Percentiles rank a stretch among this genome's conserved stretches.
Conservation (phyloP, 164 flowering plant genomes). For the Kalanchoe fedtschenkoi region DNA sequence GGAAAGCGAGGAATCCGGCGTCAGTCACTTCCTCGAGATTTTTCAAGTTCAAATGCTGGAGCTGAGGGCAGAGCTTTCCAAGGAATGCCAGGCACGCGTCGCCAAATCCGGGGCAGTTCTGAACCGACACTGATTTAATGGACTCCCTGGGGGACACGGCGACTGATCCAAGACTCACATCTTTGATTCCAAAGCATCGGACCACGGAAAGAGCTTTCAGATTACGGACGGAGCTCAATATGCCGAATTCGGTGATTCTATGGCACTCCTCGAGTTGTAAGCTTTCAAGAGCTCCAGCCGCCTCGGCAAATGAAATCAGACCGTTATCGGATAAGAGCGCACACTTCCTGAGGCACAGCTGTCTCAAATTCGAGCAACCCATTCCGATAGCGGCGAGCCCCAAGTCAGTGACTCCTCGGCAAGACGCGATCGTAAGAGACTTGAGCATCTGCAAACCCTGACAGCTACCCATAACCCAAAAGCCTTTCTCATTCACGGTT, state of each 20-base stretch:
- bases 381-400: slow-evolving; percentile 22
- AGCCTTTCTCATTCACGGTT: slow-evolving; percentile 28
- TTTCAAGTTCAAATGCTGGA: not conserved
- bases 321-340: slow-evolving; percentile 23
- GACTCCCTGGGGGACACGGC: not conserved
- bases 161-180: not conserved
- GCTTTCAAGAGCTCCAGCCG: slow-evolving; percentile 18
- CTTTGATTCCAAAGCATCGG: slow-evolving; percentile 21
- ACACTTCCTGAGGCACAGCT: slow-evolving; percentile 15
- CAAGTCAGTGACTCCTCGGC: slow-evolving; percentile 22
- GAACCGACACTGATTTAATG: slow-evolving; percentile 9
- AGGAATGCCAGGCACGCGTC: not conserved
- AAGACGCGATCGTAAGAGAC: slow-evolving; percentile 18
- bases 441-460: slow-evolving; percentile 21
- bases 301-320: slow-evolving; percentile 16
- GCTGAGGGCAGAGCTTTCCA: not conserved
- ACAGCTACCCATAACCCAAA: slow-evolving; percentile 33
- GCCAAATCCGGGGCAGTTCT: slow-evolving; percentile 5
- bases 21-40: not conserved
- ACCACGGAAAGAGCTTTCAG: slow-evolving; percentile 21
- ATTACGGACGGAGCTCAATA: slow-evolving; percentile 17
- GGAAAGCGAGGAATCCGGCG: not conserved
- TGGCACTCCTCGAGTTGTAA: slow-evolving; percentile 28
- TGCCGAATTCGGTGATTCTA: slow-evolving; percentile 25
- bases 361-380: slow-evolving; percentile 20